These are phyloP conservation scores for Alternaria viburni DNA, from an alignment of 2,329 filamentous ascomycete genomes.

Conservation along the genomic window DNA sequence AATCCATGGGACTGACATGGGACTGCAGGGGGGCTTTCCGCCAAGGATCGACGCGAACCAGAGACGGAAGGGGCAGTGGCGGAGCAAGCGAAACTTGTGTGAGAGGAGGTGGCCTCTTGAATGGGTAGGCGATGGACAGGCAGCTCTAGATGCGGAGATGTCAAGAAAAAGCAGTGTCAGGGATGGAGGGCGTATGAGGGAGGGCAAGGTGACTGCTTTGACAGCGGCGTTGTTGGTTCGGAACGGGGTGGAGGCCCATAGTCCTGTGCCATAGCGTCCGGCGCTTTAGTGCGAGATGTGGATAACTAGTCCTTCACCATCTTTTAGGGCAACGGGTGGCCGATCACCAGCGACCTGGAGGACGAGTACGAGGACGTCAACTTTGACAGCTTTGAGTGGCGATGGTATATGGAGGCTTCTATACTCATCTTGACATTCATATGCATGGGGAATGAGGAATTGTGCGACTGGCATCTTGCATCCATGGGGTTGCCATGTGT, in stretches of 20 bases:
- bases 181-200: not conserved
- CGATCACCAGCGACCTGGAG: conserved; percentile 6
- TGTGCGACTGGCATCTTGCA: not conserved
- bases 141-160: not conserved
- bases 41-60: conserved; percentile 13
- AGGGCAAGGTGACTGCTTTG: conserved; percentile 10
- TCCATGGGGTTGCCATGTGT: not conserved
- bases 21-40: conserved; percentile 16
- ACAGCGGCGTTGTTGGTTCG: conserved; percentile 12
- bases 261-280: conserved; percentile 4
- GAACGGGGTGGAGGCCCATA: conserved; percentile 16
- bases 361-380: not conserved
- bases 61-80: not conserved
- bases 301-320: conserved; percentile 11
- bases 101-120: not conserved
- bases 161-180: conserved; percentile 2
- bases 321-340: conserved; percentile 17
- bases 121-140: not conserved
- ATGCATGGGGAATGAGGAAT: not conserved
- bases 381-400: not conserved
- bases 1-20: conserved; percentile 10
- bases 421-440: not conserved
- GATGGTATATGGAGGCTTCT: not conserved
- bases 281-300: conserved; percentile 8
- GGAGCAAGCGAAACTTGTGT: not conserved